Percentiles rank a stretch among this genome's conserved stretches.
phyloP scores from a whole-genome alignment of 805 yeast genomes.

The Tetrapisispora taiwanensis region DNA sequence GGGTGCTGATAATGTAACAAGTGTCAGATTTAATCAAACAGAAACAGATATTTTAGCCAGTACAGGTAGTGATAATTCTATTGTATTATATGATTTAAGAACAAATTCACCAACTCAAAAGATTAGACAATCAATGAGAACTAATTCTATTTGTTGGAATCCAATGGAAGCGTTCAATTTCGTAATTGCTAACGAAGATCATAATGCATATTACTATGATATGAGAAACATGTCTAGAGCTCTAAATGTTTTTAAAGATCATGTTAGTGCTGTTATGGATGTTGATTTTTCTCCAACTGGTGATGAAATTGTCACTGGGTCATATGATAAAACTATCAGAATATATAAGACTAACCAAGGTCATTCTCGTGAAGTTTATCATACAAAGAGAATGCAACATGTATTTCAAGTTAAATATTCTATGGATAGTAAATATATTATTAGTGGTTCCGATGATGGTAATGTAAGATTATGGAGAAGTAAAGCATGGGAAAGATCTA shows the following conservation, averaged over 20 bases:
- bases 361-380: constrained; percentile 90
- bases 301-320: constrained; percentile 87
- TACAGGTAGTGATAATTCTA: constrained; percentile 82
- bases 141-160: constrained; percentile 87
- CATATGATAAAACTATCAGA: constrained; percentile 88
- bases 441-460: constrained; percentile 93
- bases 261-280: constrained; percentile 90
- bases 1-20: constrained; percentile 89
- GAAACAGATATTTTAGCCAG: constrained; percentile 85
- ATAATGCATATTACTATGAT: constrained; percentile 88
- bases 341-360: constrained; percentile 70
- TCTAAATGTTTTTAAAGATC: constrained; percentile 82
- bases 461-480: constrained; percentile 92
- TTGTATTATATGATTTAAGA: constrained; percentile 82
- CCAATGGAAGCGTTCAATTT: constrained; percentile 96
- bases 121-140: constrained; percentile 69
- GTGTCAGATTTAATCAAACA: constrained; percentile 79
- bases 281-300: constrained; percentile 96
- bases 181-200: constrained; percentile 90
- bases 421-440: constrained; percentile 79
- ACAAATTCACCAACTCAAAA: constrained; percentile 90
- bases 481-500: constrained; percentile 72
- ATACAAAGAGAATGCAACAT: constrained; percentile 96
- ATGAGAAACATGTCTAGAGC: constrained; percentile 86
- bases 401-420: constrained; percentile 76